These are phyloP conservation scores for Lasiosphaeris hirsuta DNA, from an alignment of 495 filamentous ascomycete species.

Conservation along the genomic window DNA sequence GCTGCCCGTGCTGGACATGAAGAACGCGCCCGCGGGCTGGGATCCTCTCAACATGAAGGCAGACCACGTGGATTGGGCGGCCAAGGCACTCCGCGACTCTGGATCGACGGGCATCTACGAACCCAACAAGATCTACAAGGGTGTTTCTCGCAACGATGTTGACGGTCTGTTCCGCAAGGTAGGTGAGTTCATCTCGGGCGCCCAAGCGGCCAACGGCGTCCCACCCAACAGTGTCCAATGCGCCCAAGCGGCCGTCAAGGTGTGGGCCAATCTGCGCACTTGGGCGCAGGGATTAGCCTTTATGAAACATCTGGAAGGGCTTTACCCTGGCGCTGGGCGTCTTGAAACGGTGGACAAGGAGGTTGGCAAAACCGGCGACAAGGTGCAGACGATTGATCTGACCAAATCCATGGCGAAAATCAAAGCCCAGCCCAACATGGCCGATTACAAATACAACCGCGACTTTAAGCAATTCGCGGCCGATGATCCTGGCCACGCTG, in stretches of 20 bases:
- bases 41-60: background rate
- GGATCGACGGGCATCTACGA: background rate
- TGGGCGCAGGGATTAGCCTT: background rate
- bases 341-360: background rate
- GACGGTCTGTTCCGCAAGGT: background rate
- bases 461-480: background rate
- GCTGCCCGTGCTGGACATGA: background rate
- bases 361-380: background rate
- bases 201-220: background rate
- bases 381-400: background rate
- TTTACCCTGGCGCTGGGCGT: background rate
- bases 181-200: background rate
- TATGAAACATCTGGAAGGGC: background rate
- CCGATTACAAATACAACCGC: background rate
- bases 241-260: background rate
- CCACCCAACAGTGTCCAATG: background rate
- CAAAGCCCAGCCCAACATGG: background rate
- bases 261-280: constrained; percentile 4
- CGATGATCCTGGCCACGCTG: background rate
- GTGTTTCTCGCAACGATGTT: background rate
- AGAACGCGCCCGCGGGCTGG: background rate
- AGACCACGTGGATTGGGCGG: background rate
- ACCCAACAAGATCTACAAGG: background rate
- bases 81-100: background rate
- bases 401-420: background rate